Conservation (phyloP, 2,329 filamentous ascomycete species). For the Fusarium chaquense region DNA sequence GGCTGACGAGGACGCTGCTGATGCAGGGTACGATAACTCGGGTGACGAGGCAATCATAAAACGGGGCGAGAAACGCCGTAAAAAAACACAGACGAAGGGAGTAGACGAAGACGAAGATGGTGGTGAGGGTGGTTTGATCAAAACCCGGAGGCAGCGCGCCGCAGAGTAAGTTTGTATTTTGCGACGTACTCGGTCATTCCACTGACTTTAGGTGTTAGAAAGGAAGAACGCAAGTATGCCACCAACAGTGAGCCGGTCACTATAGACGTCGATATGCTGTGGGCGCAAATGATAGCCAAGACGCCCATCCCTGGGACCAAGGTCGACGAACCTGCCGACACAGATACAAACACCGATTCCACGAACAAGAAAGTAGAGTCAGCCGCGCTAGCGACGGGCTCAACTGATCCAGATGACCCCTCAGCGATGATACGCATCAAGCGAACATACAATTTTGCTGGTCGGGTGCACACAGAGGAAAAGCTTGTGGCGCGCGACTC, state of each 20-base stretch:
- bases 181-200: neutral
- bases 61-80: conserved; percentile 67
- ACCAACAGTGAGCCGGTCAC: conserved; percentile 71
- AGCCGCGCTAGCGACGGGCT: conserved; percentile 8
- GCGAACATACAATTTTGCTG: conserved; percentile 80
- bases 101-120: conserved; percentile 61
- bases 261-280: conserved; percentile 77
- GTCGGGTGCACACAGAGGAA: conserved; percentile 77
- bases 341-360: conserved; percentile 8
- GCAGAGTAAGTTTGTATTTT: conserved; percentile 63
- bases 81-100: conserved; percentile 57
- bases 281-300: conserved; percentile 72
- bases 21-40: conserved; percentile 72
- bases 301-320: conserved; percentile 31
- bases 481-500: conserved; percentile 75
- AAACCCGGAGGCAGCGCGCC: conserved; percentile 78
- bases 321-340: conserved; percentile 13
- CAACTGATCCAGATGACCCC: conserved; percentile 38
- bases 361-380: conserved; percentile 16
- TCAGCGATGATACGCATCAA: conserved; percentile 71
- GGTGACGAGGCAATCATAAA: conserved; percentile 79
- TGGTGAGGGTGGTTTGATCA: conserved; percentile 73
- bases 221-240: conserved; percentile 67
- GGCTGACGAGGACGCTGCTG: conserved; percentile 50
- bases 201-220: conserved; percentile 54